Evolutionary conservation across 306 rosid species (phyloP).

Genomic region (Castanospermum australe): DNA sequence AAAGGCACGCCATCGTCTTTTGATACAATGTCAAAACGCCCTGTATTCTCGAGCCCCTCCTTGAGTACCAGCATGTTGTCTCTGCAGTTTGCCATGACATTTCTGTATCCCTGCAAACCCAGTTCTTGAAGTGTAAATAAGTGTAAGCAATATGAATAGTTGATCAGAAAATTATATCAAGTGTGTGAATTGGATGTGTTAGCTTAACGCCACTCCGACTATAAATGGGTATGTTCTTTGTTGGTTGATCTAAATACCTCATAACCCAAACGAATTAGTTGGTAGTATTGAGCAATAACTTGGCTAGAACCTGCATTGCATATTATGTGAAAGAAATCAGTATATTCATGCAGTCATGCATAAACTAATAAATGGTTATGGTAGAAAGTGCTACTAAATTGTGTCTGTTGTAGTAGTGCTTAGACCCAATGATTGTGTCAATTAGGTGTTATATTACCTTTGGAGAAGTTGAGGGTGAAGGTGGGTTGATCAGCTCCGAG

Average conservation of each 20-base stretch:
- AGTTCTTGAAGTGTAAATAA: not conserved
- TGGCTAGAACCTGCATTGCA: constrained; percentile 86
- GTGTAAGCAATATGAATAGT: not conserved
- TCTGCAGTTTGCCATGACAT: constrained; percentile 86
- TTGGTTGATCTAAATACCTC: constrained; percentile 52
- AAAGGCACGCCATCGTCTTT: constrained; percentile 86
- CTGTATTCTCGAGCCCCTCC: constrained; percentile 71
- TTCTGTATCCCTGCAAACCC: constrained; percentile 64
- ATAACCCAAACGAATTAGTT: constrained; percentile 81
- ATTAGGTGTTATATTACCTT: constrained; percentile 44
- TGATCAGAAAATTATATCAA: not conserved
- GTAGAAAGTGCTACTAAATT: not conserved
- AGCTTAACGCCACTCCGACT: not conserved
- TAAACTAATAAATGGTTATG: not conserved
- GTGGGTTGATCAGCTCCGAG: constrained; percentile 98
- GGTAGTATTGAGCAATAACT: constrained; percentile 94
- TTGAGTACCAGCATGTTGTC: constrained; percentile 87
- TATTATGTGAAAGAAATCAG: not conserved
- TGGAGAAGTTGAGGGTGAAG: constrained; percentile 95
- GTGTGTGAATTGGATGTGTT: not conserved
- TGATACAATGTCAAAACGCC: constrained; percentile 67
- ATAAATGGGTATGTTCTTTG: not conserved
- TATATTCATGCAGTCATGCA: not conserved
- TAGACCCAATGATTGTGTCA: not conserved
- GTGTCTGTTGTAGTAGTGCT: not conserved